Evolutionary conservation across 768 basidiomycete species (phyloP).

Genomic region (Agrocybe praecox): DNA sequence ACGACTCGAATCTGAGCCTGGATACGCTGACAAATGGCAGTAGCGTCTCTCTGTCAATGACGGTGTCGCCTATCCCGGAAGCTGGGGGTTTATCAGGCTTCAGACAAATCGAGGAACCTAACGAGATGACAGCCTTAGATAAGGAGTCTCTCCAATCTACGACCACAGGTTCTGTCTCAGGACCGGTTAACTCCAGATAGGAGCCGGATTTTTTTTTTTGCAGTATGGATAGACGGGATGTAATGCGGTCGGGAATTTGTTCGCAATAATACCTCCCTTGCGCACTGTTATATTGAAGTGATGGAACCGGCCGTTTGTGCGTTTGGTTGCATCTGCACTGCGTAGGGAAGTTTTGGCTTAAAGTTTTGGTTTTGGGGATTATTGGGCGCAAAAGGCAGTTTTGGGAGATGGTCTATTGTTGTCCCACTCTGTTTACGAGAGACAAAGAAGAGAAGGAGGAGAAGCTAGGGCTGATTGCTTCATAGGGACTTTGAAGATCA

Average conservation of each 20-base stretch:
- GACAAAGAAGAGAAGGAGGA: not conserved
- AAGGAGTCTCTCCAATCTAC: not conserved
- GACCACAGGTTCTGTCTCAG: not conserved
- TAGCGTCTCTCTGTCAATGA: conserved; percentile 17
- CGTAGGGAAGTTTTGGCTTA: no score
- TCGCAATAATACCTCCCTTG: not conserved
- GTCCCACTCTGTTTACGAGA: no score
- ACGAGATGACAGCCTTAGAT: not conserved
- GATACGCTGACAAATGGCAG: conserved; percentile 16
- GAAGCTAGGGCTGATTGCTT: not conserved
- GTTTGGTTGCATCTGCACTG: not conserved
- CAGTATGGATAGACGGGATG: not conserved
- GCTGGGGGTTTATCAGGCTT: conserved; percentile 12
- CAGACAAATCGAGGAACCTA: conserved; percentile 15
- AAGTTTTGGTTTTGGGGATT: no score
- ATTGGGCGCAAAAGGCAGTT: no score
- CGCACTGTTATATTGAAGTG: not conserved
- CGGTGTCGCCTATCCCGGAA: conserved; percentile 16
- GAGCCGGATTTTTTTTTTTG: not conserved
- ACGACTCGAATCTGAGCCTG: conserved; percentile 6
- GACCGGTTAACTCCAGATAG: conserved; percentile 4
- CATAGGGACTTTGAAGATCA: not conserved
- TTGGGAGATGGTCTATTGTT: no score
- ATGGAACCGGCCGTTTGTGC: not conserved
- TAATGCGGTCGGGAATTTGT: not conserved